These are phyloP conservation scores for Solanum chilense DNA, from an alignment of 257 asterid species.

Conservation along the genomic window DNA sequence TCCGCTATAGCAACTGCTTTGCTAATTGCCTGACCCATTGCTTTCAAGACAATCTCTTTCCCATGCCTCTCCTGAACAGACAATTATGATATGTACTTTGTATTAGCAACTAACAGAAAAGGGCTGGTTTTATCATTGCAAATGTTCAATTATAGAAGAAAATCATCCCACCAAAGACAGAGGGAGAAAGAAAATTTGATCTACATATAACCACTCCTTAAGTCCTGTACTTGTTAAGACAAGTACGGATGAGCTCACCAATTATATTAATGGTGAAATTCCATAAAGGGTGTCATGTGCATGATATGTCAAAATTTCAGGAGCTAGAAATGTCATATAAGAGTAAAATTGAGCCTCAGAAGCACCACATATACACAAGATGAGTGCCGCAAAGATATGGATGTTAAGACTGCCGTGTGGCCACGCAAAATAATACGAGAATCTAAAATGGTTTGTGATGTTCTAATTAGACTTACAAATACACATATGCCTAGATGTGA, in stretches of 20 bases:
- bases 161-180: neutral
- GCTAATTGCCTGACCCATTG: conserved; percentile 93
- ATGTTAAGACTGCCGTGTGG: neutral
- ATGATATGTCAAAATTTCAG: neutral
- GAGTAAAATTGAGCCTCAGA: neutral
- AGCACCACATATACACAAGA: neutral
- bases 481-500: neutral
- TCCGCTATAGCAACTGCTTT: conserved; percentile 80
- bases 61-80: conserved; percentile 55
- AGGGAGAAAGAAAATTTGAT: neutral
- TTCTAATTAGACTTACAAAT: neutral
- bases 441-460: neutral
- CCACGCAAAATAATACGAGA: neutral
- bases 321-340: neutral
- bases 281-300: neutral
- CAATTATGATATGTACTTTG: neutral
- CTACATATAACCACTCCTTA: neutral
- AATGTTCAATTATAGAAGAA: neutral
- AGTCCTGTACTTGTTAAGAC: neutral
- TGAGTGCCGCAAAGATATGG: neutral
- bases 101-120: neutral
- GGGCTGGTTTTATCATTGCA: neutral
- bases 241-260: neutral
- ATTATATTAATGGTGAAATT: neutral
- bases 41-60: conserved; percentile 76